phyloP scores from a whole-genome alignment of 805 yeast species.

The Alloascoidea africana region DNA sequence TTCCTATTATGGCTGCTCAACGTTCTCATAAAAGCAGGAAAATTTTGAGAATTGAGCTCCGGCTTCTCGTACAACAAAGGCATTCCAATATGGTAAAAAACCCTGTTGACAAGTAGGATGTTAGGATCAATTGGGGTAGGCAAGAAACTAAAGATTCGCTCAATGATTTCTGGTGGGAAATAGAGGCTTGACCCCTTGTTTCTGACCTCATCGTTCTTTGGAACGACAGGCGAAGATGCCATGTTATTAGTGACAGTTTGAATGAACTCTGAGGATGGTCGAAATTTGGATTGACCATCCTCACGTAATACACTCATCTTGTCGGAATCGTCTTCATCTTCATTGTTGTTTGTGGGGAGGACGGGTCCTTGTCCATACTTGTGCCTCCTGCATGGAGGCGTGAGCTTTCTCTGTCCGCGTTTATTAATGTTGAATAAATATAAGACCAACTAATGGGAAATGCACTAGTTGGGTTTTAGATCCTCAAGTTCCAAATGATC shows the following conservation, averaged over 20 bases:
- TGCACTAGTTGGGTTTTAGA: no score
- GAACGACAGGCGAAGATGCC: no score
- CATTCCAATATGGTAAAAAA: conserved; percentile 44
- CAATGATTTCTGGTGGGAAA: conserved; percentile 37
- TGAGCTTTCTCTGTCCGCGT: no score
- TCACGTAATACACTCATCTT: background rate
- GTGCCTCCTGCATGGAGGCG: no score
- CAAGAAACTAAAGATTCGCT: conserved; percentile 19
- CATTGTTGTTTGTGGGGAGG: no score
- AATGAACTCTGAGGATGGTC: no score
- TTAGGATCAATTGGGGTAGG: conserved; percentile 25
- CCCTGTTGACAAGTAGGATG: conserved; percentile 42
- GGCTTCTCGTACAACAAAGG: conserved; percentile 58
- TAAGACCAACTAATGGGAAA: no score
- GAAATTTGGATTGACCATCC: no score
- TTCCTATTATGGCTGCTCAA: conserved; percentile 25
- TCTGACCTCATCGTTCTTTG: conserved; percentile 8
- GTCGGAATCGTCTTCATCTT: conserved; percentile 1
- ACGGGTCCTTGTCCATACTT: no score
- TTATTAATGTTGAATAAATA: no score
- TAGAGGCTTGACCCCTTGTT: conserved; percentile 8
- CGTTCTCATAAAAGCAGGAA: conserved; percentile 56
- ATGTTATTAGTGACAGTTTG: no score
- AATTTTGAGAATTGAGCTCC: conserved; percentile 46
- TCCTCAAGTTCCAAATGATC: no score